A percentile compares a stretch with the other conserved stretches of the same genome.
Conservation (phyloP, 371 early-diverging fungal species). For the Capillidium heterosporum region DNA sequence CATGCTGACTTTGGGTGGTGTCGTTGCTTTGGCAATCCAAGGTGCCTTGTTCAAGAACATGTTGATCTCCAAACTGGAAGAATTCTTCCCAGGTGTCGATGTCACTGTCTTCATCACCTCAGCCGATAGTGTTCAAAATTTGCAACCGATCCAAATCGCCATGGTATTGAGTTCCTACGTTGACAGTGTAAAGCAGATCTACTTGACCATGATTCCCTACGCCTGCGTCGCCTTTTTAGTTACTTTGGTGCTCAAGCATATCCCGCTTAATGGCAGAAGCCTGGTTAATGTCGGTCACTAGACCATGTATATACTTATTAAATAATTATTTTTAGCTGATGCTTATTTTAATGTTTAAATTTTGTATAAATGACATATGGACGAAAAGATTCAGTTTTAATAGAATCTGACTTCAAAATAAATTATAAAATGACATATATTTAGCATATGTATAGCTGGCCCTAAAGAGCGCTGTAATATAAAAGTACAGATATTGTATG, state of each 20-base stretch:
- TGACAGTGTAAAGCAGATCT: not conserved
- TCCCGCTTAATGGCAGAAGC: not conserved
- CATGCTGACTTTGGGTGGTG: slow-evolving; percentile 22
- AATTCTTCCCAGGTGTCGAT: not conserved
- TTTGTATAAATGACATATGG: too few species aligned
- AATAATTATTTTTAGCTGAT: too few species aligned
- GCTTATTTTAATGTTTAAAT: too few species aligned
- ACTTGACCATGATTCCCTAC: not conserved
- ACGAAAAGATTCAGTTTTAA: too few species aligned
- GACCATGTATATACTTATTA: too few species aligned
- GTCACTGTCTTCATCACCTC: not conserved
- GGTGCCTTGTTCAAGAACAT: slow-evolving; percentile 28
- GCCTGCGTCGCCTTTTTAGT: not conserved
- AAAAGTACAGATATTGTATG: too few species aligned
- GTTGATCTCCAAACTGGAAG: not conserved
- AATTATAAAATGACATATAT: too few species aligned
- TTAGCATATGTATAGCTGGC: too few species aligned
- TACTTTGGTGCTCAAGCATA: not conserved
- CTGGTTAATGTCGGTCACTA: too few species aligned
- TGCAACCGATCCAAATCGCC: not conserved
- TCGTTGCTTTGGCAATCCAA: slow-evolving; percentile 23
- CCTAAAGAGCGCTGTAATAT: too few species aligned
- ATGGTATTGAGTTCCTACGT: not conserved
- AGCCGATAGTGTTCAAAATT: not conserved
- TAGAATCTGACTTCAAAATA: too few species aligned